Evolutionary conservation across 495 filamentous ascomycete genomes (phyloP).

Genomic region (Hypomontagnella submonticulosa): DNA sequence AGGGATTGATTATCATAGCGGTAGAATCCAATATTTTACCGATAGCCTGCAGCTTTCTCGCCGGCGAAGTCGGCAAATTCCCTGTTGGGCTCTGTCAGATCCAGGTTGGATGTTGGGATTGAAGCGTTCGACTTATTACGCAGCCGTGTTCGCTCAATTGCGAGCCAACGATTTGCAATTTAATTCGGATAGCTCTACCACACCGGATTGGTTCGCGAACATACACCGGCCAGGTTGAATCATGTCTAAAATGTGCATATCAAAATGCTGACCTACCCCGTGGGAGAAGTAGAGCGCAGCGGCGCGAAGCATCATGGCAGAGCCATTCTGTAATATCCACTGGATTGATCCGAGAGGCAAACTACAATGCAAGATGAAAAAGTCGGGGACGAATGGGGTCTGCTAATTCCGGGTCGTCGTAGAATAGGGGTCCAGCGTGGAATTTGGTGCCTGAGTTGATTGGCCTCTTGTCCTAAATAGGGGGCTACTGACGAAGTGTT

Average conservation of each 20-base stretch:
- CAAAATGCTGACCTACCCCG: slow-evolving; percentile 3
- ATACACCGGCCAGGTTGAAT: slow-evolving; percentile 22
- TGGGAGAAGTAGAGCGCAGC: slow-evolving; percentile 15
- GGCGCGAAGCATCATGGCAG: slow-evolving; percentile 27
- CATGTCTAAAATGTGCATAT: slow-evolving; percentile 22
- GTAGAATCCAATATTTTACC: neutral
- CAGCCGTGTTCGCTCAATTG: slow-evolving; percentile 15
- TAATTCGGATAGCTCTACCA: slow-evolving; percentile 20
- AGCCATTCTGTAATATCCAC: slow-evolving; percentile 32
- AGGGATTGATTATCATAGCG: neutral
- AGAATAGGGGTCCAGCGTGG: slow-evolving; percentile 26
- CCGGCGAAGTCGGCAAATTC: slow-evolving; percentile 9
- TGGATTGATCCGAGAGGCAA: slow-evolving; percentile 34
- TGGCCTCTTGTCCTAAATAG: slow-evolving; percentile 21
- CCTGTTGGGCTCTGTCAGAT: slow-evolving; percentile 33
- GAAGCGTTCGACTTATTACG: slow-evolving; percentile 10
- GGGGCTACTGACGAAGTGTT: neutral
- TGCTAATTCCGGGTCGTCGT: slow-evolving; percentile 29
- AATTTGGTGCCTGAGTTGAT: slow-evolving; percentile 12
- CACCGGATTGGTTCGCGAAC: slow-evolving; percentile 41
- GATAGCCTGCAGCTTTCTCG: slow-evolving; percentile 1
- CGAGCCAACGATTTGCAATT: slow-evolving; percentile 30
- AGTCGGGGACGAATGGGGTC: slow-evolving; percentile 30
- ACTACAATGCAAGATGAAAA: slow-evolving; percentile 30
- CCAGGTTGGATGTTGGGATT: slow-evolving; percentile 32